Conservation (phyloP, 345 rosid species). For the Corchorus capsularis region DNA sequence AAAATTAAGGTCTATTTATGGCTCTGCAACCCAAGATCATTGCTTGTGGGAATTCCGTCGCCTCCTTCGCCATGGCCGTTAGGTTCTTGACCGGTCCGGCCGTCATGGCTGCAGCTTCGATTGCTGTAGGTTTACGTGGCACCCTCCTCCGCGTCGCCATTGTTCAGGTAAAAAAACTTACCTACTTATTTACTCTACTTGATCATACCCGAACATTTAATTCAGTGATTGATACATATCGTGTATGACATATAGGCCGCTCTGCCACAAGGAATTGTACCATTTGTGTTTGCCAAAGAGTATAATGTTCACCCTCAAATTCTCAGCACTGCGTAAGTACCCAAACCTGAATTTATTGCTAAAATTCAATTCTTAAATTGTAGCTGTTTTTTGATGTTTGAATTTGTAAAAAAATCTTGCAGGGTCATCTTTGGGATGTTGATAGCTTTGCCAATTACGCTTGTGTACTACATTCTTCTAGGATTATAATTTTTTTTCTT, state of each 20-base stretch:
- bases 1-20: slow-evolving; percentile 81
- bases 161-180: slow-evolving; percentile 63
- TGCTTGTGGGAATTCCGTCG: slow-evolving; percentile 90
- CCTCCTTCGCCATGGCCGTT: slow-evolving; percentile 85
- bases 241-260: slow-evolving; percentile 55
- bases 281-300: slow-evolving; percentile 90
- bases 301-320: slow-evolving; percentile 85
- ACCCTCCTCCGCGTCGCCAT: slow-evolving; percentile 84
- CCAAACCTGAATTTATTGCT: not conserved
- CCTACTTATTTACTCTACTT: too few species aligned
- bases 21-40: slow-evolving; percentile 98
- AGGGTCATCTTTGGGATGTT: slow-evolving; percentile 99
- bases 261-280: slow-evolving; percentile 88
- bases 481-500: slow-evolving; percentile 51
- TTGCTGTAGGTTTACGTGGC: slow-evolving; percentile 80
- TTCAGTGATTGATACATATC: too few species aligned
- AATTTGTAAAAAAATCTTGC: slow-evolving; percentile 23
- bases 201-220: too few species aligned
- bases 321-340: slow-evolving; percentile 77
- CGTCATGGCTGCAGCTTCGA: slow-evolving; percentile 87
- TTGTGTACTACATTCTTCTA: slow-evolving; percentile 85
- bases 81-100: slow-evolving; percentile 96
- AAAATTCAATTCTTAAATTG: not conserved
- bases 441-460: slow-evolving; percentile 89
- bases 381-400: too few species aligned